Evolutionary conservation across 1,139 yeast genomes (phyloP).

Genomic region (Saccharomycopsis phalli): DNA sequence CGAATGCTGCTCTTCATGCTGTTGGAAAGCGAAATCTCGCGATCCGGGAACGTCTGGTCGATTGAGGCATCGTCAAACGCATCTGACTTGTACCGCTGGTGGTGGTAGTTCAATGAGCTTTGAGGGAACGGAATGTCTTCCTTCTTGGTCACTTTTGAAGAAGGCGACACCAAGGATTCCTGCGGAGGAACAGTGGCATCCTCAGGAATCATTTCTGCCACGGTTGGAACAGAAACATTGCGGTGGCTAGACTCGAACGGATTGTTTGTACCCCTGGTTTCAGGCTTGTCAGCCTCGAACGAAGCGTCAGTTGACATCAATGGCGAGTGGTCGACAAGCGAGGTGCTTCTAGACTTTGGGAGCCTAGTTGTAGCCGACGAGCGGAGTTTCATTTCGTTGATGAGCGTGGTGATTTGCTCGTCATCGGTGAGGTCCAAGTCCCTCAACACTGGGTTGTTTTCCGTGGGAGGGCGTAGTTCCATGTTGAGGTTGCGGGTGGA

Average conservation of each 20-base stretch:
- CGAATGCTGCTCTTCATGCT: conserved; percentile 5
- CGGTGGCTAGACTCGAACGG: no score
- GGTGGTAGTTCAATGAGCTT: conserved; percentile 14
- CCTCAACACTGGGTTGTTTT: conserved; percentile 8
- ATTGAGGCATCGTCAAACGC: conserved; percentile 13
- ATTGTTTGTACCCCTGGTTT: conserved; percentile 3
- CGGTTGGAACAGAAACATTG: conserved; percentile 6
- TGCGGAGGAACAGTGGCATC: conserved; percentile 1
- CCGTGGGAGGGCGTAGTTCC: conserved; percentile 16
- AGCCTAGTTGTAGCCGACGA: background rate
- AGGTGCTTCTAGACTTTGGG: background rate
- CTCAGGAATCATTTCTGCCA: conserved; percentile 11
- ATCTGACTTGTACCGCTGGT: conserved; percentile 19
- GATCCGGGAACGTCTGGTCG: conserved; percentile 2
- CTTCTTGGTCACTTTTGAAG: background rate
- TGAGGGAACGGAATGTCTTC: conserved; percentile 4
- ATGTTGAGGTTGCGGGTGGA: conserved; percentile 11
- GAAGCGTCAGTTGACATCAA: background rate
- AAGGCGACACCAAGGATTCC: background rate
- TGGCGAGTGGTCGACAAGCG: background rate
- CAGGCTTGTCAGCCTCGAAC: conserved; percentile 2
- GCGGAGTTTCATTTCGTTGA: conserved; percentile 18
- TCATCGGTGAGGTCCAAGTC: conserved; percentile 20
- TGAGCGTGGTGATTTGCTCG: conserved; percentile 18
- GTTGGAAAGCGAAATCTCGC: conserved; percentile 1